Evolutionary conservation across 805 yeast genomes (phyloP), one percentile per base, ranked within the genome.

Genomic region (Starmerella bombicola): DNA sequence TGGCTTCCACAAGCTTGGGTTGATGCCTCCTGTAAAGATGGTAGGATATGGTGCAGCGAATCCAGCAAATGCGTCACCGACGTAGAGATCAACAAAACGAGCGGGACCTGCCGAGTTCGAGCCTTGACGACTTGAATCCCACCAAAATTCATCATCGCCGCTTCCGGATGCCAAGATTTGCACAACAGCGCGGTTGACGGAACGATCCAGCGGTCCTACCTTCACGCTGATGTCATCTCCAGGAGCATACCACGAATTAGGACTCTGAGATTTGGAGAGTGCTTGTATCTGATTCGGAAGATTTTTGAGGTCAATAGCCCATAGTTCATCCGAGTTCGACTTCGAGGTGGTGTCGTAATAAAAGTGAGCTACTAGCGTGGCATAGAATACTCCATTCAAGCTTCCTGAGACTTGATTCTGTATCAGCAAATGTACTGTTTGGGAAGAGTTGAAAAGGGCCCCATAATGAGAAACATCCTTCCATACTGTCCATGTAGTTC

Each of bases 91-190:
- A 13, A 81, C 65, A 20, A 74, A 64, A 42, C 95, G 69, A 55
- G 23, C 48, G 15, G 55, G 53, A 5, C 54, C 53, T 7, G 49
- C 38, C 24, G 38, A 21, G 13, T 23, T 5, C 10, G 38, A n/a
- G n/a, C n/a, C n/a, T 20, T 19, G 18, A 33, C 34, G 42, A 2
- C 31, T n/a, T 8, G 75, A 59, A 58, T 77, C 45, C 54, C 54
- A 84, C 93, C 93, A 83, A 52, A 80, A 80, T 56, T 84, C 94
- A 59, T 83, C 95, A 26, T 70, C 74, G 3, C 77, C 78, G 52
- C 78, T 81, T 2, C 91, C 94, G 16, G 81, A 72, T 10, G 79
- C 73, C 48, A 73, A 75, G 4, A 83, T 56, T 9, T 78, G 68
- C 24, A 82, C 46, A 21, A 60, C 51, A 34, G 75, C 73, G 43